Conservation (phyloP, 208 protist genomes). For the Leishmania lainsoni region DNA sequence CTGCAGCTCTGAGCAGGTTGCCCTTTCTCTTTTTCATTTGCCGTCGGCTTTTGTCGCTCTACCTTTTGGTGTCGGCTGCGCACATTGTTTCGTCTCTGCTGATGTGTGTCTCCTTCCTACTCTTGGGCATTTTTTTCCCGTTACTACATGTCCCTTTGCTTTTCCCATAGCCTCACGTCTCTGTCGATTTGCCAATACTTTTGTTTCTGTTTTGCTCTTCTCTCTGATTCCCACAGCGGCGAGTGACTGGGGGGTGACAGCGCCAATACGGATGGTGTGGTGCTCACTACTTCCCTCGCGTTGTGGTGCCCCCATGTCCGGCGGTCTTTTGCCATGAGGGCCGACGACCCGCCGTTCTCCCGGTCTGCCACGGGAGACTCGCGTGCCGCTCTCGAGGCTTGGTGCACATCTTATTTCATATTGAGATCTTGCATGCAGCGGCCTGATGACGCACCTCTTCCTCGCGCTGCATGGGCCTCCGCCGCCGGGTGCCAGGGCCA, state of each 20-base stretch:
- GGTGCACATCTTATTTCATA: no score
- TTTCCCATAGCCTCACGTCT: background rate
- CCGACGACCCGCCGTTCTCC: no score
- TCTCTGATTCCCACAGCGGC: background rate
- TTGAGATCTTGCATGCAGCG: no score
- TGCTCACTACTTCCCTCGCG: no score
- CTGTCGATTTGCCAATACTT: background rate
- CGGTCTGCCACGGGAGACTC: no score
- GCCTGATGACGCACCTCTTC: no score
- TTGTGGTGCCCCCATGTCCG: no score
- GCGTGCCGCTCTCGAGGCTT: no score
- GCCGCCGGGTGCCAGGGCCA: no score
- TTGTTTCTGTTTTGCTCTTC: background rate
- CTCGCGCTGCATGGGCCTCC: no score
- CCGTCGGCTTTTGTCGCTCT: background rate
- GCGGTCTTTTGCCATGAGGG: no score
- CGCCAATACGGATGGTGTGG: no score
- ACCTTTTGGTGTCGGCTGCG: background rate
- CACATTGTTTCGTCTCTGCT: background rate
- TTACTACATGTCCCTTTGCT: background rate
- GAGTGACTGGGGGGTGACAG: background rate
- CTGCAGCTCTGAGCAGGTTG: background rate
- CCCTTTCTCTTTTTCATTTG: background rate
- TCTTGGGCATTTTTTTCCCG: background rate
- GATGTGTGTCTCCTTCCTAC: background rate